A percentile compares a stretch with the other conserved stretches of the same genome.
Evolutionary conservation across 2,329 filamentous ascomycete species (phyloP).

Genomic region (Exophiala dermatitidis): DNA sequence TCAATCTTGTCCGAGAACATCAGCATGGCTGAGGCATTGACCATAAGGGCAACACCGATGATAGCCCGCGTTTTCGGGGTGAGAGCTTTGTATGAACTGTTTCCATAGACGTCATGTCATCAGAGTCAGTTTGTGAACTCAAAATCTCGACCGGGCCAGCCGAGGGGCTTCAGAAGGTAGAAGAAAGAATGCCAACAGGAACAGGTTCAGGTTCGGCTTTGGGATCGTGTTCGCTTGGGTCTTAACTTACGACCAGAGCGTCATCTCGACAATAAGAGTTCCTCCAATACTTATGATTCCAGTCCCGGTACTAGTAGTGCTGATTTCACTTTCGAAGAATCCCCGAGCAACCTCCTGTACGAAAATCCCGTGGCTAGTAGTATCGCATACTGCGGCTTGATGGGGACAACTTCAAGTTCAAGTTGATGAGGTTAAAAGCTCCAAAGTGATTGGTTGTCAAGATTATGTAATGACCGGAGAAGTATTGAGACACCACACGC

Average conservation of each 20-base stretch:
- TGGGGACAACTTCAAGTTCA: too few relatives aligned
- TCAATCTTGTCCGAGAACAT: conserved; percentile 26
- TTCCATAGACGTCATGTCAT: neutral
- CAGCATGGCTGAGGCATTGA: conserved; percentile 24
- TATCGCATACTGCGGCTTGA: too few relatives aligned
- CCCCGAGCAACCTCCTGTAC: too few relatives aligned
- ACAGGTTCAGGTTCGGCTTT: too few relatives aligned
- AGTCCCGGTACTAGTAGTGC: too few relatives aligned
- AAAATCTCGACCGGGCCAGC: neutral
- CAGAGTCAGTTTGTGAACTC: neutral
- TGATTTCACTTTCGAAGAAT: too few relatives aligned
- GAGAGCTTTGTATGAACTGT: conserved; percentile 25
- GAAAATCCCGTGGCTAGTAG: too few relatives aligned
- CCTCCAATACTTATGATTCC: neutral
- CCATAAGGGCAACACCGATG: conserved; percentile 24
- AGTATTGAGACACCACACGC: neutral
- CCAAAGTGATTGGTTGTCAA: too few relatives aligned
- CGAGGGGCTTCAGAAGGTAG: too few relatives aligned
- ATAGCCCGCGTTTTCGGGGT: conserved; percentile 24
- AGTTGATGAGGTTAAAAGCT: too few relatives aligned
- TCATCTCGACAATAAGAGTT: conserved; percentile 7
- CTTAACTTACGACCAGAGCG: conserved; percentile 23
- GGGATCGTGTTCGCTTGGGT: neutral
- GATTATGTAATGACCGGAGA: too few relatives aligned
- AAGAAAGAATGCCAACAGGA: too few relatives aligned